Evolutionary conservation across 352 stramenopile genomes (phyloP).

Genomic region (Discostella stelligera): DNA sequence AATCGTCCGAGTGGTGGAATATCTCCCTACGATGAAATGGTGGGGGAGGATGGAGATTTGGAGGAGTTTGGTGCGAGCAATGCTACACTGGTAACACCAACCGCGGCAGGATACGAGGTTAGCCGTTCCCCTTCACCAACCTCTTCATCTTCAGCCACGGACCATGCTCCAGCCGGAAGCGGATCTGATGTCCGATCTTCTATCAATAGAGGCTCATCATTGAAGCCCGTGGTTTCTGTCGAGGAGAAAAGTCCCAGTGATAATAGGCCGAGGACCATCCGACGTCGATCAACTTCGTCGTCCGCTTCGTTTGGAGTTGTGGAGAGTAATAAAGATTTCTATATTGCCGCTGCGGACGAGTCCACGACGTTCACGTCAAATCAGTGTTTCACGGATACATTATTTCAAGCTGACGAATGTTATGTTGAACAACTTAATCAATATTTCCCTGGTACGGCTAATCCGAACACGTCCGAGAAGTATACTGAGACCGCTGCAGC

Average conservation of each 20-base stretch:
- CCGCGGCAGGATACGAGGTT: constrained; percentile 28
- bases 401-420: constrained; percentile 14
- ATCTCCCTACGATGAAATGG: constrained; percentile 10
- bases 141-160: constrained; percentile 5
- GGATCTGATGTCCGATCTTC: constrained; percentile 13
- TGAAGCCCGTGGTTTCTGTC: constrained; percentile 36
- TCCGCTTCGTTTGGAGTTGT: constrained; percentile 7
- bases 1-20: constrained; percentile 33
- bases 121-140: constrained; percentile 44
- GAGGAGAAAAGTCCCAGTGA: constrained; percentile 19
- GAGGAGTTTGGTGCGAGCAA: background rate
- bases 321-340: constrained; percentile 10
- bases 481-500: background rate
- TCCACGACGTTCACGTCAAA: background rate
- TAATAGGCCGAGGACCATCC: background rate
- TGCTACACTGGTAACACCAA: background rate
- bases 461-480: constrained; percentile 12
- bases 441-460: background rate
- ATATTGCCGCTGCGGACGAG: constrained; percentile 5
- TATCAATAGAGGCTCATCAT: constrained; percentile 8
- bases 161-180: constrained; percentile 19
- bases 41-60: background rate
- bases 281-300: constrained; percentile 2
- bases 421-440: constrained; percentile 19
- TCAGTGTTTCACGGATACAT: background rate